Evolutionary conservation across 768 basidiomycete species (phyloP), one percentile per base, ranked within the genome.

Genomic region (Lactarius akahatsu): DNA sequence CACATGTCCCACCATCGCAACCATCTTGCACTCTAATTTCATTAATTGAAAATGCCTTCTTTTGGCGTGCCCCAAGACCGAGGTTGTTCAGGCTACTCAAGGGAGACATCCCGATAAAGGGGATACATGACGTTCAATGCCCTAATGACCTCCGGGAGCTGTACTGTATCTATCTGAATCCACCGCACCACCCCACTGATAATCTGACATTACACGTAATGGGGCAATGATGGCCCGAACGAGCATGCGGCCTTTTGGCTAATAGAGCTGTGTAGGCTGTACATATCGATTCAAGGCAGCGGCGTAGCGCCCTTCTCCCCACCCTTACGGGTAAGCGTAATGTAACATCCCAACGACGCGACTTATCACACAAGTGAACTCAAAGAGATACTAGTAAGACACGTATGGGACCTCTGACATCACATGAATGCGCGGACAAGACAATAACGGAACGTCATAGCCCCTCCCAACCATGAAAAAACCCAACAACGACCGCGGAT

Each of bases 241-340:
- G 56, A 30, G 50, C 36, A 45, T 62, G 65, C 43, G 61, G 61
- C 61, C 28, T 57, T 58, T 55, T 62, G 38, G 65, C 65, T 10
- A 40, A 40, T 40, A 57, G 55, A 32, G 16, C 36, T 38, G 13
- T 38, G 36, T 38, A 13, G 36, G 36, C 15, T 15, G 38, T 40
- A 40, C 38, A 54, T 56, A 65, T 60, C 64, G 45, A 41, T 40
- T 40, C 38, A 15, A 40, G 38, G 38, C 38, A 4, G 38, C 15
- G 38, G 36, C 36, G 36, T 7, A 38, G 36, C 36, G 36, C 36
- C 36, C 36, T 15, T 40, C 15, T 6, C 15, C 38, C 38, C 15
- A 15, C 15, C 38, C 43, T n/a, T 45, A 8, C 43, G 43, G 20
- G 20, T 7, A 10, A 45, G 20, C 55, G 34, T 56, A 47, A 47